Base-by-base conservation (phyloP, 768 basidiomycete genomes). In the Boletus reticulatus region DNA sequence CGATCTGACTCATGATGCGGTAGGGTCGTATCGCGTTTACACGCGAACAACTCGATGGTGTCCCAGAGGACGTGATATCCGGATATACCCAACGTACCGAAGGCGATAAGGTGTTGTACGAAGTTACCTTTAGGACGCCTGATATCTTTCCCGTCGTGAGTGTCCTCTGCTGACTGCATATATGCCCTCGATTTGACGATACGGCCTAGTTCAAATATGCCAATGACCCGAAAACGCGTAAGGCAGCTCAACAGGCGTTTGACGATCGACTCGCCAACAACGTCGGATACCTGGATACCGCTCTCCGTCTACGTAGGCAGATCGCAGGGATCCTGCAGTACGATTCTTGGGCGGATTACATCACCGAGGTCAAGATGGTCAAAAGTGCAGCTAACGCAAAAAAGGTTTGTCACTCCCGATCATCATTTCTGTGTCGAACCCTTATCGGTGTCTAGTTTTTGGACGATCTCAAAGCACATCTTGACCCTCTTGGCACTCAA, bases 311-410 rank as follows among this genome's bases (percentile, higher is more conserved):
- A 4, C 87, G 92, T 43, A 84, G 87, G 32, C 69, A 84, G 66
- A 85, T 89, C 44, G 85, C 87, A 1, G 73, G 72, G 39, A 65
- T 94, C 11, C 75, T 94, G 13, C 82, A 81, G 11, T 94, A 94
- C 65, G 71, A 83, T 20, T 91, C 83, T 10, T 93, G 90, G 85
- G 92, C 90, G 1, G 91, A 90, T 70, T 94, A 87, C 67, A 72
- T 85, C 39, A 91, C 92, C 2, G 92, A 94, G 67, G 80, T 83
- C 44, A 91, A 91, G 75, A 93, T 93, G 91, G 82, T 89, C 60
- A 92, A 93, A 72, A 80, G 76, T 37, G 86, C 82, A 1, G 73
- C 81, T 43, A 80, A 78, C 20, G 84, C 88, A 9, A 70, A 78
- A 60, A 75, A 84, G 49, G 89, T 84, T 63, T 57, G 73, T 63